A percentile compares a stretch with the other conserved stretches of the same genome.
Evolutionary conservation across 352 stramenopile species (phyloP).

Genomic region (Phytophthora constricta): DNA sequence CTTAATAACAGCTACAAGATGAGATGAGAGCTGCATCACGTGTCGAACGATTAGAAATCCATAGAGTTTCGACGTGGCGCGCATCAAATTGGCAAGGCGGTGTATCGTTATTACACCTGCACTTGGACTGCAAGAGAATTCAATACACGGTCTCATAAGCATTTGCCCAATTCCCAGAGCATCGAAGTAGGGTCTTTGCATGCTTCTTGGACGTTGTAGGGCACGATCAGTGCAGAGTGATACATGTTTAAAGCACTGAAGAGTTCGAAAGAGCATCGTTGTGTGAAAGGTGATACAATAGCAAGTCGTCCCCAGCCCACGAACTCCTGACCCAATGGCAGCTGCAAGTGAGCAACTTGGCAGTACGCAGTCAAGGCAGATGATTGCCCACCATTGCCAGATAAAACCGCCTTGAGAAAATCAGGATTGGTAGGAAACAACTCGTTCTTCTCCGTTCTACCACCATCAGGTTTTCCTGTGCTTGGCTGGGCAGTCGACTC

Average conservation of each 20-base stretch:
- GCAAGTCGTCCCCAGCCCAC: slow-evolving; percentile 40
- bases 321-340: slow-evolving; percentile 60
- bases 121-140: slow-evolving; percentile 28
- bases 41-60: slow-evolving; percentile 34
- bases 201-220: slow-evolving; percentile 16
- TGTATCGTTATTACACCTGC: slow-evolving; percentile 7
- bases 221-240: slow-evolving; percentile 36
- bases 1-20: slow-evolving; percentile 11
- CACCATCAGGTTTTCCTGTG: slow-evolving; percentile 6
- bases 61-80: slow-evolving; percentile 20
- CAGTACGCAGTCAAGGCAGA: slow-evolving; percentile 28
- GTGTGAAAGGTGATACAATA: slow-evolving; percentile 53
- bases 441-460: slow-evolving; percentile 23
- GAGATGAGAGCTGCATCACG: slow-evolving; percentile 18
- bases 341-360: slow-evolving; percentile 47
- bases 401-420: slow-evolving; percentile 1
- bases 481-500: slow-evolving; percentile 10
- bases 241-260: slow-evolving; percentile 45
- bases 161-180: slow-evolving; percentile 38
- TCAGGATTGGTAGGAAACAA: slow-evolving; percentile 21
- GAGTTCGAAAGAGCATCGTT: slow-evolving; percentile 58
- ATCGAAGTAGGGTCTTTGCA: slow-evolving; percentile 11
- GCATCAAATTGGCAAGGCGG: slow-evolving; percentile 20
- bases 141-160: slow-evolving; percentile 43
- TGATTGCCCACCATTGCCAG: slow-evolving; percentile 11